phyloP scores from a whole-genome alignment of 768 basidiomycete species.

The Collybia nuda region DNA sequence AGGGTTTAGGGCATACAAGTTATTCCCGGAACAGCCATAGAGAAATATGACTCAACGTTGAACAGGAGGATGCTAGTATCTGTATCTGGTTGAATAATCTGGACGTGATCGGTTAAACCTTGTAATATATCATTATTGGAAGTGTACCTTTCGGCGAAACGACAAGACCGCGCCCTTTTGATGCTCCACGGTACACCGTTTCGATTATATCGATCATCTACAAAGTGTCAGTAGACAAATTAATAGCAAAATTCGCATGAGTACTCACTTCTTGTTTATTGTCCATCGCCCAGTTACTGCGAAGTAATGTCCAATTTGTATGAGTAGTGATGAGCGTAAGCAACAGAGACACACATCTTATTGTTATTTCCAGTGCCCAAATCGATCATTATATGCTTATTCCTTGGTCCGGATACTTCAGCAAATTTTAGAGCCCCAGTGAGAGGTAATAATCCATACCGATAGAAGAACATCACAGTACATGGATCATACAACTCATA shows the following conservation, averaged over 20 bases:
- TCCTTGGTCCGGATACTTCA: slow-evolving; percentile 45
- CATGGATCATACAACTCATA: slow-evolving; percentile 98
- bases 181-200: slow-evolving; percentile 97
- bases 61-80: slow-evolving; percentile 23
- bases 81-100: slow-evolving; percentile 48
- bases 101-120: background rate
- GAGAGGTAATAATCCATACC: slow-evolving; percentile 50
- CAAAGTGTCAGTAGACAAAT: slow-evolving; percentile 1
- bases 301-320: background rate
- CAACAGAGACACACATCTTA: slow-evolving; percentile 84
- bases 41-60: too few species aligned
- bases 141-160: slow-evolving; percentile 89
- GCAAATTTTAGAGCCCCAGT: background rate
- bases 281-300: slow-evolving; percentile 97
- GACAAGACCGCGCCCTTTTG: slow-evolving; percentile 96
- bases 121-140: background rate
- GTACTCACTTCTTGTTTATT: slow-evolving; percentile 90
- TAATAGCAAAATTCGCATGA: background rate
- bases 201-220: slow-evolving; percentile 97
- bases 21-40: too few species aligned
- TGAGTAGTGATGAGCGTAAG: background rate
- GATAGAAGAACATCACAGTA: slow-evolving; percentile 98
- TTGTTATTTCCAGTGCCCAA: slow-evolving; percentile 98
- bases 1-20: too few species aligned
- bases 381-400: slow-evolving; percentile 99